These are phyloP conservation scores for Saccharomyces pastorianus DNA, from an alignment of 1,139 yeast genomes.

Conservation along the genomic window DNA sequence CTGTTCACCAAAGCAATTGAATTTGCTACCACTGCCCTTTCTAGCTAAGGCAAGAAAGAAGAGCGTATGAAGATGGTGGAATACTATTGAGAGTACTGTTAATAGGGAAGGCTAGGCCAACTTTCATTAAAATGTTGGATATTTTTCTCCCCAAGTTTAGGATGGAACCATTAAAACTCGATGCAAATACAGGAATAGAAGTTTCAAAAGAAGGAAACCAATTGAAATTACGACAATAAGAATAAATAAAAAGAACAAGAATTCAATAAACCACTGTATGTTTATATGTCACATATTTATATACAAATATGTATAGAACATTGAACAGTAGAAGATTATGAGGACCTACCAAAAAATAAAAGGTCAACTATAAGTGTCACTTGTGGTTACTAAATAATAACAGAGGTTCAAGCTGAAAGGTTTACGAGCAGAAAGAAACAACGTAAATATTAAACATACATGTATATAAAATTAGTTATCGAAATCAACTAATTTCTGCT, in stretches of 20 bases:
- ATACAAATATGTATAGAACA: neutral
- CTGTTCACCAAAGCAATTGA: slow-evolving; percentile 18
- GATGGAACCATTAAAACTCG: neutral
- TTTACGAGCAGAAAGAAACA: neutral
- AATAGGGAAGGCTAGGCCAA: neutral
- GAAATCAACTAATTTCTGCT: slow-evolving; percentile 32
- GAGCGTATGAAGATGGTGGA: neutral
- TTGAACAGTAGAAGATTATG: neutral
- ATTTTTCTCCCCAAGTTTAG: neutral
- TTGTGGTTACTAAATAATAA: neutral
- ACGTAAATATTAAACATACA: neutral
- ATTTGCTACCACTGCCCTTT: slow-evolving; percentile 19
- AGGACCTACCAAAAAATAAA: neutral
- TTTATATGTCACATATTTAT: neutral
- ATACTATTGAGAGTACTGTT: neutral
- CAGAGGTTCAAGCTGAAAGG: neutral
- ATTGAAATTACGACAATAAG: neutral
- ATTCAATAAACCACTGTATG: neutral
- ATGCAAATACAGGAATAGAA: neutral
- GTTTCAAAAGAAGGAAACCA: neutral
- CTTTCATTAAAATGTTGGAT: too few relatives aligned
- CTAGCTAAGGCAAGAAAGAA: neutral
- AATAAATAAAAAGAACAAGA: neutral
- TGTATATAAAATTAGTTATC: slow-evolving; percentile 2
- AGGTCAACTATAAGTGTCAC: neutral